Percentiles rank a stretch among this genome's conserved stretches.
Conservation (phyloP, 129 eudicot genomes). For the Deinandra increscens region DNA sequence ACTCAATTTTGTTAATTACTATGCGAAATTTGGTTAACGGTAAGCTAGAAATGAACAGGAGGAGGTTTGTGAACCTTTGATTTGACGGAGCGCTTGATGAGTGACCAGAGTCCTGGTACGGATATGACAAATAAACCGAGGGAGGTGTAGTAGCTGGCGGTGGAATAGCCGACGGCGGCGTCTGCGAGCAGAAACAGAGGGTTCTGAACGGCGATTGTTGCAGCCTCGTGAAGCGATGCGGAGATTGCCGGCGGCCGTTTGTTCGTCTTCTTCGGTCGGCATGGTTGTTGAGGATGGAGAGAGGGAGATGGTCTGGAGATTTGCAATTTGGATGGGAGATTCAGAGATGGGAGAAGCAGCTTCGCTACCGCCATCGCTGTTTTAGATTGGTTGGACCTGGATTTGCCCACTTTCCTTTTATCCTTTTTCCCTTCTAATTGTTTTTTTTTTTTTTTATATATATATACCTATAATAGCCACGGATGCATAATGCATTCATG, state of each 20-base stretch:
- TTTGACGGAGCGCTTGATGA: constrained; percentile 92
- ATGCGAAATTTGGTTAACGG: too few relatives aligned
- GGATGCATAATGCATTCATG: too few relatives aligned
- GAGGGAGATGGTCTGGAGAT: constrained; percentile 23
- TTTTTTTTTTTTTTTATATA: too few relatives aligned
- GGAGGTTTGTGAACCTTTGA: constrained; percentile 65
- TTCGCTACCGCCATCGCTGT: constrained; percentile 42
- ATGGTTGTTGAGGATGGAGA: constrained; percentile 12
- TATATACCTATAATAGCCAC: too few relatives aligned
- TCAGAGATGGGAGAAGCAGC: constrained; percentile 34
- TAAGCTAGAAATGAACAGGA: too few relatives aligned
- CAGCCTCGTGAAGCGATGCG: too few relatives aligned
- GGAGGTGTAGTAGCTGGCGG: constrained; percentile 89
- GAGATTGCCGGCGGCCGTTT: too few relatives aligned
- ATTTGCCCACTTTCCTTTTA: too few relatives aligned
- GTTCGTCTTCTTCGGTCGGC: not conserved
- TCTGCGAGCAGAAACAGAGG: constrained; percentile 46
- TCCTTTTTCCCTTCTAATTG: too few relatives aligned
- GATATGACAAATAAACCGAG: constrained; percentile 86
- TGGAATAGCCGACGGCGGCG: constrained; percentile 57
- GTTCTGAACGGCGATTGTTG: not conserved
- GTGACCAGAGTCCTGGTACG: constrained; percentile 97
- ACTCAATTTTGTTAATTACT: too few relatives aligned
- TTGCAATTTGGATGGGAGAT: constrained; percentile 29
- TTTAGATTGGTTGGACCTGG: constrained; percentile 24